phyloP scores from a whole-genome alignment of 176 grass and related monocot genomes.

The Oryza rufipogon region DNA sequence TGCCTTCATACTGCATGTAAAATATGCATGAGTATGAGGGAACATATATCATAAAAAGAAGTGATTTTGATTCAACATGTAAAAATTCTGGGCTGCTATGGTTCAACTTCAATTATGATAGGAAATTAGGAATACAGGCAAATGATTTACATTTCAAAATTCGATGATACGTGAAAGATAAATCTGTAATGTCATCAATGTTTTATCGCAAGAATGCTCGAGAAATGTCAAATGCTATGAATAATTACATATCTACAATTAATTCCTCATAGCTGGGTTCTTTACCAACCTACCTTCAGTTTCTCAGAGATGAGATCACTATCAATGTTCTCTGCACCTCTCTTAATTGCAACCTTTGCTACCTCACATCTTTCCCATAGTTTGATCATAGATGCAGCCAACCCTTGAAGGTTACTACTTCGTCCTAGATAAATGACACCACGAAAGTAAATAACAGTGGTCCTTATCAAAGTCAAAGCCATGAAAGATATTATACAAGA shows the following conservation, averaged over 20 bases:
- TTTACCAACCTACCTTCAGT: constrained; percentile 78
- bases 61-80: not conserved
- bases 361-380: constrained; percentile 94
- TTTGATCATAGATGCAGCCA: constrained; percentile 92
- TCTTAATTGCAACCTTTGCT: constrained; percentile 87
- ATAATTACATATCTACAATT: constrained; percentile 66
- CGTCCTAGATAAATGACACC: constrained; percentile 57
- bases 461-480: not conserved
- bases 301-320: constrained; percentile 64
- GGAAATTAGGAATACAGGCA: not conserved
- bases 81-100: not conserved
- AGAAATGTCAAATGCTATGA: constrained; percentile 25
- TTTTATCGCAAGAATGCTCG: constrained; percentile 4
- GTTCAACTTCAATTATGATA: constrained; percentile 5
- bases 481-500: constrained; percentile 16
- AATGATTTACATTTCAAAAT: constrained; percentile 17
- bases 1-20: not conserved
- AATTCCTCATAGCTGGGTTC: constrained; percentile 67
- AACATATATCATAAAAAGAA: not conserved
- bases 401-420: constrained; percentile 82
- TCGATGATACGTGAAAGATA: not conserved
- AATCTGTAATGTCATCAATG: constrained; percentile 5
- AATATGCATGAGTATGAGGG: too few relatives aligned
- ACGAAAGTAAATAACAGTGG: constrained; percentile 2
- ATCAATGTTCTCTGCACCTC: constrained; percentile 65